Conservation (phyloP, 2,329 filamentous ascomycete genomes). For the Fusarium solani-melongenae region DNA sequence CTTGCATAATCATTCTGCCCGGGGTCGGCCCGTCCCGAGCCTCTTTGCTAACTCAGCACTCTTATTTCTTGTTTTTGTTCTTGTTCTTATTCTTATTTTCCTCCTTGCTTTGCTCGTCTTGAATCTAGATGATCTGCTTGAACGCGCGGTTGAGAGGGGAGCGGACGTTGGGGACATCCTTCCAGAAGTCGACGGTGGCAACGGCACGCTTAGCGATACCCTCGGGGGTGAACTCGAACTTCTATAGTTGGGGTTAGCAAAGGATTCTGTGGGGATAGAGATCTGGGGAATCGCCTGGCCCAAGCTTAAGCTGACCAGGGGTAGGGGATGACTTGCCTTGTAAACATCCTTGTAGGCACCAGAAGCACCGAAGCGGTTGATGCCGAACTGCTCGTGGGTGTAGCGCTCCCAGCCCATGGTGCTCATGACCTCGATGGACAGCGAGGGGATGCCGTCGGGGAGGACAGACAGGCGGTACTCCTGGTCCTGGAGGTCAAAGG, state of each 20-base stretch:
- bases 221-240: slow-evolving; percentile 99
- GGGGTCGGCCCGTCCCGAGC: slow-evolving; percentile 20
- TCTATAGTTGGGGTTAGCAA: slow-evolving; percentile 67
- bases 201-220: slow-evolving; percentile 95
- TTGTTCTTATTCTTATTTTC: slow-evolving; percentile 17
- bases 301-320: slow-evolving; percentile 8
- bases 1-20: slow-evolving; percentile 39
- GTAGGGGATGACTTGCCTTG: slow-evolving; percentile 69
- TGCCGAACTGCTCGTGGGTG: slow-evolving; percentile 98
- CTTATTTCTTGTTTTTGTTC: slow-evolving; percentile 11
- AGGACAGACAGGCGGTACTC: slow-evolving; percentile 94
- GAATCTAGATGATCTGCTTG: slow-evolving; percentile 88
- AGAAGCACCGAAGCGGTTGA: slow-evolving; percentile 98
- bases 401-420: slow-evolving; percentile 99
- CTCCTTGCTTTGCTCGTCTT: slow-evolving; percentile 28
- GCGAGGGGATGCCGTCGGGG: slow-evolving; percentile 90
- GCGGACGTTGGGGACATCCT: slow-evolving; percentile 88
- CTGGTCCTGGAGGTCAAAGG: slow-evolving; percentile 94
- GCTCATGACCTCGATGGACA: slow-evolving; percentile 96
- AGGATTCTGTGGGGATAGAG: not conserved
- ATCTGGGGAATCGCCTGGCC: not conserved
- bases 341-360: slow-evolving; percentile 99
- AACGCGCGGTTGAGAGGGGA: slow-evolving; percentile 98
- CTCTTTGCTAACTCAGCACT: slow-evolving; percentile 16
- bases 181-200: slow-evolving; percentile 96